phyloP scores from a whole-genome alignment of 345 rosid genomes.

The Euphorbia tirucalli region DNA sequence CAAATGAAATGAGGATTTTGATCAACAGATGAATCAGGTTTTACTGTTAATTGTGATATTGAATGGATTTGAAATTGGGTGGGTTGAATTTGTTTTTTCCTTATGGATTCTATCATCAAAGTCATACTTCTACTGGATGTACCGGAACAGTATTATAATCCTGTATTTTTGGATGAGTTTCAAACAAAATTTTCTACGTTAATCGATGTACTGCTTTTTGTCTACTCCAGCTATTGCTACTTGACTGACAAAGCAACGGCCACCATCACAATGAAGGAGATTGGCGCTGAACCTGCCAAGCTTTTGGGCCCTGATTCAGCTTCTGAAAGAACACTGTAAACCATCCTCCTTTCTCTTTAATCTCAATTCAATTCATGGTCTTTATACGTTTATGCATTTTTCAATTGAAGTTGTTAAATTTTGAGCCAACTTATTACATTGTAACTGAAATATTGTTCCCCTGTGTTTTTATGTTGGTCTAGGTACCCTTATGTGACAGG shows the following conservation, averaged over 20 bases:
- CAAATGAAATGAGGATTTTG: too few relatives aligned
- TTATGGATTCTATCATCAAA: too few relatives aligned
- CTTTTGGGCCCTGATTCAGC: constrained; percentile 37
- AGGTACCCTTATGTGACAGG: constrained; percentile 97
- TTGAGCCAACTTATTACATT: constrained; percentile 4
- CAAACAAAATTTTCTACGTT: too few relatives aligned
- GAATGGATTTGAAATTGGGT: too few relatives aligned
- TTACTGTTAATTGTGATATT: too few relatives aligned
- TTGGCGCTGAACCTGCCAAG: constrained; percentile 22
- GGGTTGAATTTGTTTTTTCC: too few relatives aligned
- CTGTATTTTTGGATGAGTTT: too few relatives aligned
- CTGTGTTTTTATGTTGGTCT: constrained; percentile 2
- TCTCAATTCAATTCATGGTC: background rate
- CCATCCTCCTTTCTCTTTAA: constrained; percentile 2
- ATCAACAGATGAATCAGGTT: too few relatives aligned
- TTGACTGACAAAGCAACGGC: background rate
- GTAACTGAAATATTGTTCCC: background rate
- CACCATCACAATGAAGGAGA: background rate
- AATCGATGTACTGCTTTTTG: too few relatives aligned
- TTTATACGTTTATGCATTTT: background rate
- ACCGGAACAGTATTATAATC: too few relatives aligned
- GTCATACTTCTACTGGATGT: too few relatives aligned
- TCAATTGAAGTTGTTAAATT: background rate
- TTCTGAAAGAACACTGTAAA: constrained; percentile 53
- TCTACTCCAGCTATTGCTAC: background rate